These are phyloP conservation scores for Aspergillus aculeatinus DNA, from an alignment of 2,329 filamentous ascomycete genomes.

Conservation along the genomic window DNA sequence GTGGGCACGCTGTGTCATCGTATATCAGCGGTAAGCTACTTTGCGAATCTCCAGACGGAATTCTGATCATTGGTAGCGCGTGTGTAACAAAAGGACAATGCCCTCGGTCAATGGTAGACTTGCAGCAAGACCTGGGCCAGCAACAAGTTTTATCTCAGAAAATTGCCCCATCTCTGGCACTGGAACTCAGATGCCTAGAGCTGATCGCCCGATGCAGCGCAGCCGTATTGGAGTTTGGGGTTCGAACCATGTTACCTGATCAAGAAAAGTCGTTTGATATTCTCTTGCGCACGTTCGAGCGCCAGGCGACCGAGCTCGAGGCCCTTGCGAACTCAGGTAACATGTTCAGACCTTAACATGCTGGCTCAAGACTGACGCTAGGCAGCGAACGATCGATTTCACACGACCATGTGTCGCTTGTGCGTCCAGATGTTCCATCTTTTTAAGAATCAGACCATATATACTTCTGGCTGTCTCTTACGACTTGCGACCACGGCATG, in stretches of 20 bases:
- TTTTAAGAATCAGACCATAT: constrained; percentile 32
- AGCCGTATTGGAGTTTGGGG: constrained; percentile 38
- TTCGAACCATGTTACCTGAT: constrained; percentile 38
- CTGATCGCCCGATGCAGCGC: constrained; percentile 37
- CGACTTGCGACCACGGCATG: constrained; percentile 32
- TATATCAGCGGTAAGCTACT: constrained; percentile 38
- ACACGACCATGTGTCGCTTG: constrained; percentile 32
- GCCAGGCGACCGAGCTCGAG: constrained; percentile 38
- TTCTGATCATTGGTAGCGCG: constrained; percentile 25
- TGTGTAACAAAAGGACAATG: constrained; percentile 41
- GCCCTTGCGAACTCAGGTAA: constrained; percentile 33
- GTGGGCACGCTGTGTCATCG: constrained; percentile 42
- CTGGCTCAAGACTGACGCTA: not conserved
- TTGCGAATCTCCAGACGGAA: not conserved
- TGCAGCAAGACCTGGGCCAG: constrained; percentile 38
- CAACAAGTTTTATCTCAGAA: constrained; percentile 35
- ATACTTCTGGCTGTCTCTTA: constrained; percentile 27
- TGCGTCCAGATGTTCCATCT: constrained; percentile 39
- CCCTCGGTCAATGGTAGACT: constrained; percentile 33
- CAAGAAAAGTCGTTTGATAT: constrained; percentile 41
- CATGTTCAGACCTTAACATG: not conserved
- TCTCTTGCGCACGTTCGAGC: constrained; percentile 38
- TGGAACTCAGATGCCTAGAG: constrained; percentile 41
- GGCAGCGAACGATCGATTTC: constrained; percentile 33
- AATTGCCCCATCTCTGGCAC: constrained; percentile 34